A percentile compares a stretch with the other conserved stretches of the same genome.
Conservation (phyloP, 78 protist species). For the Planoprotostelium fungivorum region DNA sequence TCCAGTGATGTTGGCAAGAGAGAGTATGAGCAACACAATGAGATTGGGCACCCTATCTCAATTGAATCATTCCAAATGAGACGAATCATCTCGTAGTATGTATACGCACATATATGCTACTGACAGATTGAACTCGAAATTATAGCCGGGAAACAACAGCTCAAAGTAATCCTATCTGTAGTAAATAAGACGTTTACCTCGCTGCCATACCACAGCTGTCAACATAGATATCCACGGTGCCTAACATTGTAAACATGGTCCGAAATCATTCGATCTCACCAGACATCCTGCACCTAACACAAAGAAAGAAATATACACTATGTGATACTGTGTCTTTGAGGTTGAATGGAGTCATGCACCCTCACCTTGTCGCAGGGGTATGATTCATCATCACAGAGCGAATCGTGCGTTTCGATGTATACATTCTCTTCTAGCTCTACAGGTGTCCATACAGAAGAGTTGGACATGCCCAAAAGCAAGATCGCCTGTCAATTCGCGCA, state of each 20-base stretch:
- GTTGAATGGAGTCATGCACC: no score
- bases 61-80: no score
- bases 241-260: background rate
- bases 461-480: no score
- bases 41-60: background rate
- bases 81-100: no score
- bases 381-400: no score
- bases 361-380: no score
- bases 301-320: background rate
- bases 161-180: background rate
- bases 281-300: background rate
- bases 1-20: background rate
- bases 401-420: no score
- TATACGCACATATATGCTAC: background rate
- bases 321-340: background rate
- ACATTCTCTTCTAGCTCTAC: no score
- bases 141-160: background rate
- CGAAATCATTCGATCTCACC: background rate
- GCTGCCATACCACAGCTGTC: conserved; percentile 2
- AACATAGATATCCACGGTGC: background rate
- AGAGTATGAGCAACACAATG: background rate
- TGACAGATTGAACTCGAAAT: background rate
- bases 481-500: no score
- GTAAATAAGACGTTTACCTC: no score
- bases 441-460: no score